Percentiles rank a stretch among this genome's conserved stretches.
These are phyloP conservation scores for Pestalotiopsis fici DNA, from an alignment of 2,329 filamentous ascomycete genomes.

Conservation along the genomic window DNA sequence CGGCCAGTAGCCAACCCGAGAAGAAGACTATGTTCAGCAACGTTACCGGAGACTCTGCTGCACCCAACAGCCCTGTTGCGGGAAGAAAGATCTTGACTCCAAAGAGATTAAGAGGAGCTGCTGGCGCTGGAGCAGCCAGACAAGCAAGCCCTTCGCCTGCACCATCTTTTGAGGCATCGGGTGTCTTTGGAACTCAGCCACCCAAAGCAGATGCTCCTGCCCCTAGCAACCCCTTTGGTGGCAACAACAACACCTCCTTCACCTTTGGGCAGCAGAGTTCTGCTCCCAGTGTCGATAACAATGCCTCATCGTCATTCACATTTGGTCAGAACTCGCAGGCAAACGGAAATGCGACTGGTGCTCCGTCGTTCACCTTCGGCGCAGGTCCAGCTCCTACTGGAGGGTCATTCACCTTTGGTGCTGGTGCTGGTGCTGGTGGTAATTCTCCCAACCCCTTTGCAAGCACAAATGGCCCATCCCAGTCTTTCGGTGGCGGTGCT, in stretches of 20 bases:
- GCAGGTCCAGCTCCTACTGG: conserved; percentile 19
- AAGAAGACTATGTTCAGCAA: conserved; percentile 8
- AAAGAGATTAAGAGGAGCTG: conserved; percentile 3
- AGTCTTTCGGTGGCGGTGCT: conserved; percentile 20
- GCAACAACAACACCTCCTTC: conserved; percentile 18
- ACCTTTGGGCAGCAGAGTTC: conserved; percentile 18
- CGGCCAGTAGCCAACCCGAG: not conserved
- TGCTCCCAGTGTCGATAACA: conserved; percentile 35
- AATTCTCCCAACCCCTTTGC: conserved; percentile 31
- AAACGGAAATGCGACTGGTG: conserved; percentile 14
- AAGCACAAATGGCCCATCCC: conserved; percentile 16
- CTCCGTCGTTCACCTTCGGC: conserved; percentile 24
- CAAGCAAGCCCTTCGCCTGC: conserved; percentile 25
- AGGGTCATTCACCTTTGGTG: conserved; percentile 39
- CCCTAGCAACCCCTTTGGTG: conserved; percentile 19
- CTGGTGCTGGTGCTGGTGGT: conserved; percentile 35
- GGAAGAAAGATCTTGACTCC: conserved; percentile 7
- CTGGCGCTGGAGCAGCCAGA: not conserved
- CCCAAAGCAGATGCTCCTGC: conserved; percentile 37
- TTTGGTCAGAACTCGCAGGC: conserved; percentile 12
- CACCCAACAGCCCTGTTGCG: not conserved
- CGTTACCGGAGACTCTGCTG: not conserved
- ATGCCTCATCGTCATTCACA: conserved; percentile 11
- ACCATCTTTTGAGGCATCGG: conserved; percentile 12
- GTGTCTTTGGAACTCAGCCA: conserved; percentile 40